Conservation (phyloP, 345 rosid species). For the Linum usitatissimum region DNA sequence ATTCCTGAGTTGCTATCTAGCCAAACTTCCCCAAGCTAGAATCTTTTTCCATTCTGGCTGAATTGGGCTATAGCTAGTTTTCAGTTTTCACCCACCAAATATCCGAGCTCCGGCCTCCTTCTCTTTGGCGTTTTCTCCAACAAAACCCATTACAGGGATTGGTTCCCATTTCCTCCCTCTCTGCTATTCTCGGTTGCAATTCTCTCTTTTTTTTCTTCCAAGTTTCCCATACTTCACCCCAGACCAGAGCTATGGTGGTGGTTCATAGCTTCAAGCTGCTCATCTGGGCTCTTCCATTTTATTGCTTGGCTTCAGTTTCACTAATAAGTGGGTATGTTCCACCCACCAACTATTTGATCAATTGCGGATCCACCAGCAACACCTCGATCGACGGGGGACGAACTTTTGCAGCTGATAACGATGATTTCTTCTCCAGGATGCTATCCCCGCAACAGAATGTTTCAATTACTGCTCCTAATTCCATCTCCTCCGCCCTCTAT, state of each 20-base stretch:
- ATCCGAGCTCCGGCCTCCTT: no score
- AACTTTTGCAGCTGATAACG: slow-evolving; percentile 37
- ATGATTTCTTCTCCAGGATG: slow-evolving; percentile 5
- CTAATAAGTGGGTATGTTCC: slow-evolving; percentile 28
- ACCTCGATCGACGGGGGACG: slow-evolving; percentile 26
- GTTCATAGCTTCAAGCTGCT: slow-evolving; percentile 8
- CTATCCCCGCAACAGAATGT: slow-evolving; percentile 20
- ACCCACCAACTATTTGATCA: slow-evolving; percentile 41
- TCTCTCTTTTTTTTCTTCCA: neutral
- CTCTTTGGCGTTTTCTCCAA: no score
- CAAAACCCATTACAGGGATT: no score
- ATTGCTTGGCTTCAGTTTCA: slow-evolving; percentile 26
- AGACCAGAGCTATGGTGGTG: slow-evolving; percentile 21
- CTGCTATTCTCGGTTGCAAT: no score
- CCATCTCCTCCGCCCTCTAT: slow-evolving; percentile 28
- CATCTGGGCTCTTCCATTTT: slow-evolving; percentile 22
- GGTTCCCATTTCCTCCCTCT: no score
- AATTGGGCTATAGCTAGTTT: no score
- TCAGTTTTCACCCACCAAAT: no score
- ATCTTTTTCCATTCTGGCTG: no score
- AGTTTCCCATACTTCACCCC: neutral
- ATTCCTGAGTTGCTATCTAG: no score
- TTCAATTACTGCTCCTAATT: slow-evolving; percentile 16
- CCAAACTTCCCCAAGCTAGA: no score
- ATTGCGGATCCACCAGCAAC: slow-evolving; percentile 55